Evolutionary conservation across 345 rosid genomes (phyloP), one percentile per base, ranked within the genome.

Genomic region (Populus nigra): DNA sequence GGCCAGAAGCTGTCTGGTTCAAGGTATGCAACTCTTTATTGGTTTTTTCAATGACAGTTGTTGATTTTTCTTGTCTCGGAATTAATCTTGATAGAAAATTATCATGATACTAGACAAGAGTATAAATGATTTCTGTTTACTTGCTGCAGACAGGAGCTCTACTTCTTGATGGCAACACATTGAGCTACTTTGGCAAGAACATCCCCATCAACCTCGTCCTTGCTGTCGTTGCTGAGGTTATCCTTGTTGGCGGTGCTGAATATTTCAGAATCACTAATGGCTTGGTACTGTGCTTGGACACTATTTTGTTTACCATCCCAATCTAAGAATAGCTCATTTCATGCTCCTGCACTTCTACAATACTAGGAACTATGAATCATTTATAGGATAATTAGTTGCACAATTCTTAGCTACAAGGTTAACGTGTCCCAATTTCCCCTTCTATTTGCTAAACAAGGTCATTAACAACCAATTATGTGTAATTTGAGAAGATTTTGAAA

Each of bases 1-100:
- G 99, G 15, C 99, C 99, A 45, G 98, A 95, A 89, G 99, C 99
- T 3, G 98, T 93, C 66, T 92, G 98, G 99, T 95, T 95, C 80
- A 93, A 92, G 98, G 97, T 94, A 33, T 17, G 31, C 4, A 29
- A 4, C 27, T 65, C 53, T 18, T 71, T 36, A 5, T 31, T 4
- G 25, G n/a, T 22, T 55, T 1, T 9, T 68, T 22, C 55, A 63
- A 27, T 63, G 13, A 12, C 67, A 63, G 6, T 7, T 23, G 31
- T 27, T 50, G 59, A 63, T n/a, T 27, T 57, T 57, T 8, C 65
- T 4, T 18, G 8, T 50, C 22, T 50, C 59, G 8, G 22, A 50
- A 20, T 18, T 50, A 50, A 17, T 50, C n/a, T 50, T 50, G 59
- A 6, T 50, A 50, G 59, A 50, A 17, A 50, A 50, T 18, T 17